Percentiles rank a stretch among this genome's conserved stretches.
Evolutionary conservation across 257 asterid species (phyloP).

Genomic region (Solanum verrucosum): DNA sequence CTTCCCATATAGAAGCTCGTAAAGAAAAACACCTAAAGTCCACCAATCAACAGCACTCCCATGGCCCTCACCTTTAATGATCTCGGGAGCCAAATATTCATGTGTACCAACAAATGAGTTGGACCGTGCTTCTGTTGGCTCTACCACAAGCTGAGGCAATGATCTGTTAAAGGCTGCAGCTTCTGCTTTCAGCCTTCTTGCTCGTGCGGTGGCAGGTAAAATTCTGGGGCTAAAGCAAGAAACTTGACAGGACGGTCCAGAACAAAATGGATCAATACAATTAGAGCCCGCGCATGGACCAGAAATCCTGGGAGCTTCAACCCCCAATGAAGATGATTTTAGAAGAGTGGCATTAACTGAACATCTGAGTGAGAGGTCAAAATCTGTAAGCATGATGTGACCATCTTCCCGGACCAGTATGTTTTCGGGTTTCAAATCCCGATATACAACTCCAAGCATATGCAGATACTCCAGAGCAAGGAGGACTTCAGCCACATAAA

Average conservation of each 20-base stretch:
- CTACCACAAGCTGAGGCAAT: slow-evolving; percentile 81
- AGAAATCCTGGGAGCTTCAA: slow-evolving; percentile 66
- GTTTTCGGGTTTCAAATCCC: slow-evolving; percentile 87
- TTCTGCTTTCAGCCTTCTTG: slow-evolving; percentile 45
- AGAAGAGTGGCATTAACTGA: slow-evolving; percentile 78
- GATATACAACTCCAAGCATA: slow-evolving; percentile 94
- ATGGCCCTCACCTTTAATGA: slow-evolving; percentile 90
- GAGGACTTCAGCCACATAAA: slow-evolving; percentile 92
- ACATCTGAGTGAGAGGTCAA: slow-evolving; percentile 82
- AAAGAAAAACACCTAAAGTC: slow-evolving; percentile 81
- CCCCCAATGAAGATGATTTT: slow-evolving; percentile 27
- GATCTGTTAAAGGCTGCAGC: slow-evolving; percentile 33
- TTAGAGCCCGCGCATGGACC: slow-evolving; percentile 88
- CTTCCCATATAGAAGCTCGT: slow-evolving; percentile 81
- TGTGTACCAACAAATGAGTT: slow-evolving; percentile 94
- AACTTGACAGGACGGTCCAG: slow-evolving; percentile 81
- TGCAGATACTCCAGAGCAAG: slow-evolving; percentile 86
- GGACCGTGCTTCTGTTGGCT: slow-evolving; percentile 90
- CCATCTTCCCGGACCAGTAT: slow-evolving; percentile 89
- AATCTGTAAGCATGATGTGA: slow-evolving; percentile 89
- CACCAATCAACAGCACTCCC: slow-evolving; percentile 99
- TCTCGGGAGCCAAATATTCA: slow-evolving; percentile 91
- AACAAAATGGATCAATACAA: slow-evolving; percentile 90
- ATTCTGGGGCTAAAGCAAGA: slow-evolving; percentile 84
- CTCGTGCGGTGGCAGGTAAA: slow-evolving; percentile 35